These are phyloP conservation scores for Quillaja saponaria DNA, from an alignment of 306 rosid species.

Conservation along the genomic window DNA sequence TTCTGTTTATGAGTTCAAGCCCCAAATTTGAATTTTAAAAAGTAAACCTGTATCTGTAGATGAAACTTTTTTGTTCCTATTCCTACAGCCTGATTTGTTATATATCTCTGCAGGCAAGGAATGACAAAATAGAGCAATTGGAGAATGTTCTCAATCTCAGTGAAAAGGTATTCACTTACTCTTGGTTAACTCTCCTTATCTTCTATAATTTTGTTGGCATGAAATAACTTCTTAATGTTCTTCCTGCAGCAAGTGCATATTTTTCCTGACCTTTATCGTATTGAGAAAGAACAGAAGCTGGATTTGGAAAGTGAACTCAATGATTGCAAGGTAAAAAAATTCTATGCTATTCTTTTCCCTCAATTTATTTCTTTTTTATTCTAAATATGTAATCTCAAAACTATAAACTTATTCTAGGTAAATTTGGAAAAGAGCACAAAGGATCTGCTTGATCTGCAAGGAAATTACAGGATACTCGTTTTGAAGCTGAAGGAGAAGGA, in stretches of 20 bases:
- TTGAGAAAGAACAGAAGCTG: slow-evolving; percentile 76
- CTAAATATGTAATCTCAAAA: slow-evolving; percentile 17
- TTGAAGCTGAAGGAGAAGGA: slow-evolving; percentile 75
- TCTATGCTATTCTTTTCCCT: not conserved
- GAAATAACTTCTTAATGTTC: slow-evolving; percentile 16
- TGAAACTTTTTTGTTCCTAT: slow-evolving; percentile 17
- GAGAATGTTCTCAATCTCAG: slow-evolving; percentile 68
- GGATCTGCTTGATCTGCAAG: slow-evolving; percentile 70
- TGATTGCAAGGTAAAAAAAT: slow-evolving; percentile 62
- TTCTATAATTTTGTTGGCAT: not conserved
- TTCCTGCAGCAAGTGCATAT: slow-evolving; percentile 68
- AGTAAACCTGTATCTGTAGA: slow-evolving; percentile 10
- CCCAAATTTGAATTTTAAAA: slow-evolving; percentile 6
- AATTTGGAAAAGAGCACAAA: slow-evolving; percentile 57
- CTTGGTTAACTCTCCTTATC: slow-evolving; percentile 10
- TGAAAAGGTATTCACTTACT: slow-evolving; percentile 53
- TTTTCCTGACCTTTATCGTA: slow-evolving; percentile 68
- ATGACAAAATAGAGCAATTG: slow-evolving; percentile 79
- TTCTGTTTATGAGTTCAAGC: not conserved
- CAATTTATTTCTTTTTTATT: not conserved
- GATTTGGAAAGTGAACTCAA: slow-evolving; percentile 70
- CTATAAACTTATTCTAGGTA: slow-evolving; percentile 43
- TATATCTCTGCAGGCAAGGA: slow-evolving; percentile 57
- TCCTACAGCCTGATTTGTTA: slow-evolving; percentile 25
- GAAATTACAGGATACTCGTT: slow-evolving; percentile 51